These are phyloP conservation scores for Schizophyllum amplum DNA, from an alignment of 1,284 basidiomycete species.

Conservation along the genomic window DNA sequence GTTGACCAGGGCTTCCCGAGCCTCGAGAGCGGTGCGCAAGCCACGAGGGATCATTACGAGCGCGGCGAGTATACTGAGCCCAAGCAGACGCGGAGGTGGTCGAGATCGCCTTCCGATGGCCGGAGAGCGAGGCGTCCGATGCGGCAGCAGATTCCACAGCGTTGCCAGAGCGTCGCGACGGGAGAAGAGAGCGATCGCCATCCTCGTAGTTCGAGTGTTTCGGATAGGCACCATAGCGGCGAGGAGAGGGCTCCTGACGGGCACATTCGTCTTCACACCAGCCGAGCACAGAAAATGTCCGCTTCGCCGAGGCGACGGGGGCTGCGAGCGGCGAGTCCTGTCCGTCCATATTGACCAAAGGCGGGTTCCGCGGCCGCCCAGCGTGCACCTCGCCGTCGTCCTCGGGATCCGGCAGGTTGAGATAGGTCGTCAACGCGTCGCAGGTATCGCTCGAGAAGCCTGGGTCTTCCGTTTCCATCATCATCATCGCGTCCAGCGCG, in stretches of 20 bases:
- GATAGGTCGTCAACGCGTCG: not conserved
- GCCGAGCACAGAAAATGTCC: not conserved
- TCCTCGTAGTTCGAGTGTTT: not conserved
- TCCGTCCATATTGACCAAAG: not conserved
- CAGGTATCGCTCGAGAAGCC: not conserved
- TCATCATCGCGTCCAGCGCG: not conserved
- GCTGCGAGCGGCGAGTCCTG: not conserved
- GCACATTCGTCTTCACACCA: not conserved
- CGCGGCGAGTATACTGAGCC: not conserved
- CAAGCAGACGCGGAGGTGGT: not conserved
- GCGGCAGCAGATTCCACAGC: not conserved
- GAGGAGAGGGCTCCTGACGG: not conserved
- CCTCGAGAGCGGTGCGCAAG: not conserved
- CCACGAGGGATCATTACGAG: not conserved
- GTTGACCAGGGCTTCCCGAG: not conserved
- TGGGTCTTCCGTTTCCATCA: not conserved
- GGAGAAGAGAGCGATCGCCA: not conserved
- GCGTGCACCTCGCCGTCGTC: not conserved
- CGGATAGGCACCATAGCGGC: not conserved
- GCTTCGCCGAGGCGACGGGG: not conserved
- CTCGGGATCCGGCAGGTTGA: not conserved
- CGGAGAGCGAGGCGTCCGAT: too few relatives aligned
- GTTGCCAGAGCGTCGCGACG: not conserved
- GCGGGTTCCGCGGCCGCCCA: not conserved
- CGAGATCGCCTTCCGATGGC: not conserved